These are phyloP conservation scores for Aaosphaeria pasadenensis DNA, from an alignment of 2,329 filamentous ascomycete genomes.

Conservation along the genomic window DNA sequence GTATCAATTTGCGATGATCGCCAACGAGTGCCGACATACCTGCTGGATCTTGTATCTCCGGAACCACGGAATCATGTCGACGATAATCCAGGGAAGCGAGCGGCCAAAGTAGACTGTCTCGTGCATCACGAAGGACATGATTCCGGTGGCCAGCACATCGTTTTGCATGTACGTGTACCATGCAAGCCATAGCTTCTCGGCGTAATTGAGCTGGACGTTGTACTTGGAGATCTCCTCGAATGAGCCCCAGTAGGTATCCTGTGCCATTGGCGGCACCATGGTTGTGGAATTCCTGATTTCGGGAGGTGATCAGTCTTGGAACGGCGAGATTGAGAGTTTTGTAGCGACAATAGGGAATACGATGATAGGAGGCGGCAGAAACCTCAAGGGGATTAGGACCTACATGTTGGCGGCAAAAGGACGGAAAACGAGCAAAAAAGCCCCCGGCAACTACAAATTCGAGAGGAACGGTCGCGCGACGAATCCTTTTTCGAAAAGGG, in stretches of 20 bases:
- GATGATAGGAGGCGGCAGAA: no score
- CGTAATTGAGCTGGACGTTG: slow-evolving; percentile 82
- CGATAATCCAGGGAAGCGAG: slow-evolving; percentile 85
- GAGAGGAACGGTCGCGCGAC: no score
- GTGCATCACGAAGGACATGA: slow-evolving; percentile 96
- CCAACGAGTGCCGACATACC: slow-evolving; percentile 49
- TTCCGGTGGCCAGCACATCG: slow-evolving; percentile 90
- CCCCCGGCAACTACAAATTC: no score
- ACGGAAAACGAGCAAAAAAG: no score
- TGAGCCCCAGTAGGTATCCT: slow-evolving; percentile 63
- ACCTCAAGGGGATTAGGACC: not conserved
- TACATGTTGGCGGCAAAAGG: slow-evolving; percentile 1
- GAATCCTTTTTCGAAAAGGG: no score
- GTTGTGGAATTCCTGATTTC: slow-evolving; percentile 34
- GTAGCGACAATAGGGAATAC: not conserved
- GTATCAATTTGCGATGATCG: no score
- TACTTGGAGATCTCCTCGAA: slow-evolving; percentile 64
- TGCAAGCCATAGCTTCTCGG: slow-evolving; percentile 87
- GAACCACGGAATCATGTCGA: slow-evolving; percentile 84
- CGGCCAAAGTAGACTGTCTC: slow-evolving; percentile 93
- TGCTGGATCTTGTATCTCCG: slow-evolving; percentile 93
- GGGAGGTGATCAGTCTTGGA: slow-evolving; percentile 10
- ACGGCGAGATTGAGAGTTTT: slow-evolving; percentile 1
- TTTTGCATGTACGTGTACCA: slow-evolving; percentile 99
- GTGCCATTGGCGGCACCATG: slow-evolving; percentile 36